Conservation (phyloP, 371 early-diverging fungal genomes). For the Rhizopus sp. region DNA sequence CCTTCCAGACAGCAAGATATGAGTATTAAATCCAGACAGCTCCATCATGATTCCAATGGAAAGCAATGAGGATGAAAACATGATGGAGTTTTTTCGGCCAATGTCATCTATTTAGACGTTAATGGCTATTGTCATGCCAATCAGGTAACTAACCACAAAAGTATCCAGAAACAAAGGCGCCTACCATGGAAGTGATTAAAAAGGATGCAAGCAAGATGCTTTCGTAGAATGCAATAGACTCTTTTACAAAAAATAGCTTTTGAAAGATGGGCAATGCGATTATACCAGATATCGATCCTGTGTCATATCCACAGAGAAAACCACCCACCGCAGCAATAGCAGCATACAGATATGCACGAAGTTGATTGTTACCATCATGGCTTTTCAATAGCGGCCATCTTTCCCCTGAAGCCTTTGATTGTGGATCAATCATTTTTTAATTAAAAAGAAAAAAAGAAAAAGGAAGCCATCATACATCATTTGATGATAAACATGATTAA, state of each 20-base stretch:
- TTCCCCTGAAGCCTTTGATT: background rate
- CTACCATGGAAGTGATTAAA: constrained; percentile 41
- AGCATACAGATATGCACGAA: constrained; percentile 5
- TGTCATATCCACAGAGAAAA: constrained; percentile 20
- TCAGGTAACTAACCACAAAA: constrained; percentile 34
- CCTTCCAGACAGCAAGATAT: constrained; percentile 30
- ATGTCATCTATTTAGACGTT: constrained; percentile 27
- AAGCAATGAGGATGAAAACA: constrained; percentile 29
- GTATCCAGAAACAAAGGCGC: constrained; percentile 42
- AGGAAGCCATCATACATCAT: background rate
- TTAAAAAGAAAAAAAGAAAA: constrained; percentile 1
- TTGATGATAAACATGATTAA: background rate
- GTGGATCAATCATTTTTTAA: background rate
- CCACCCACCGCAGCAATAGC: constrained; percentile 21
- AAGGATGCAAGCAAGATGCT: constrained; percentile 39
- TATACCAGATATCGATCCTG: constrained; percentile 20
- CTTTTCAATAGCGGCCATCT: background rate
- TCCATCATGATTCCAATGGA: constrained; percentile 36
- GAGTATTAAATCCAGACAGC: constrained; percentile 32
- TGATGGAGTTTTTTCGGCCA: constrained; percentile 38
- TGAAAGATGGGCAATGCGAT: constrained; percentile 22
- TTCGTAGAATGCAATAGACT: constrained; percentile 40
- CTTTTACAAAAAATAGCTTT: constrained; percentile 15
- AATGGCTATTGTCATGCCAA: background rate
- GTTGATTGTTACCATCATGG: background rate